Conservation (phyloP, 1,284 basidiomycete genomes). For the Earliella scabrosa region DNA sequence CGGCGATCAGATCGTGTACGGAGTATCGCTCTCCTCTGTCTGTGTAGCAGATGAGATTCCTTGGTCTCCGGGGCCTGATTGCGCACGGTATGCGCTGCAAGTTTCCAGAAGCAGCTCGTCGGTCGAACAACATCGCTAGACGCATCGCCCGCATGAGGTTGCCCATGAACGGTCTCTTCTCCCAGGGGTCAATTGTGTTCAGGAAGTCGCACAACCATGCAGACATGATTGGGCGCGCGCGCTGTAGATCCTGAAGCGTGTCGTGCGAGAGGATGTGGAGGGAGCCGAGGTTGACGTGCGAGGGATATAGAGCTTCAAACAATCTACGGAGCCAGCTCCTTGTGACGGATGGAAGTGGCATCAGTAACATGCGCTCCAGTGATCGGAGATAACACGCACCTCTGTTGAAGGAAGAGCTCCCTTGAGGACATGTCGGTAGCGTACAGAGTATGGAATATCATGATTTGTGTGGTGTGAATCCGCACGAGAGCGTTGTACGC, state of each 20-base stretch:
- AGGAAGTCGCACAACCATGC: slow-evolving; percentile 46
- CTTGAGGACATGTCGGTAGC: slow-evolving; percentile 21
- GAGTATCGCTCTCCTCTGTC: slow-evolving; percentile 29
- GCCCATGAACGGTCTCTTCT: not conserved
- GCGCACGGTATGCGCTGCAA: slow-evolving; percentile 9
- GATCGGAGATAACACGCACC: not conserved
- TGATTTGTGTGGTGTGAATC: slow-evolving; percentile 53
- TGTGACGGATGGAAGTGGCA: not conserved
- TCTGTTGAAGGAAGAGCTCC: slow-evolving; percentile 5
- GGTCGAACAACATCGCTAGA: slow-evolving; percentile 14
- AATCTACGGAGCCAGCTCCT: slow-evolving; percentile 31
- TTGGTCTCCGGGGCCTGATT: not conserved
- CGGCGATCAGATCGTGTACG: slow-evolving; percentile 41
- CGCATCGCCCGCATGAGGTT: slow-evolving; percentile 9
- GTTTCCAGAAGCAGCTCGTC: not conserved
- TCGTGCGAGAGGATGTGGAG: slow-evolving; percentile 36
- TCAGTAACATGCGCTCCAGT: not conserved
- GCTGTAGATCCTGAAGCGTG: slow-evolving; percentile 41
- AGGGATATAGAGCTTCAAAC: slow-evolving; percentile 30
- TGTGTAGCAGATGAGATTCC: not conserved
- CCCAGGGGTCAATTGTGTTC: slow-evolving; percentile 27
- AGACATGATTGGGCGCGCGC: slow-evolving; percentile 40
- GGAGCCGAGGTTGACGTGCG: slow-evolving; percentile 25
- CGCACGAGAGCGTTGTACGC: slow-evolving; percentile 47
- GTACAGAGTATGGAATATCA: slow-evolving; percentile 44